These are phyloP conservation scores for Pythium dissotocum DNA, from an alignment of 352 stramenopile species.

Conservation along the genomic window DNA sequence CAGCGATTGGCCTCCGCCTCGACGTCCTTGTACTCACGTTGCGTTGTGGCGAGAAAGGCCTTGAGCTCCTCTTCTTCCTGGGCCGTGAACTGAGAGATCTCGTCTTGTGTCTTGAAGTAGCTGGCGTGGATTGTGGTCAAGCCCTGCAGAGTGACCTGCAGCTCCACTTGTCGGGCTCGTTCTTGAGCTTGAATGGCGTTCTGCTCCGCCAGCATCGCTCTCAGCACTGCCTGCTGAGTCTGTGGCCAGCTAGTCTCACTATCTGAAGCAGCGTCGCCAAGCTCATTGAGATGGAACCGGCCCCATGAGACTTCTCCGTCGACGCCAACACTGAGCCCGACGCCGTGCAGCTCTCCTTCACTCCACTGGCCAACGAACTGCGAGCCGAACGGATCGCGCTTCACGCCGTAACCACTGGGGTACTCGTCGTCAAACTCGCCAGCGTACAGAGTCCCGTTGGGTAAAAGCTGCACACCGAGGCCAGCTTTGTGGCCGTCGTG, in stretches of 20 bases:
- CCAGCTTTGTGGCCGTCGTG: conserved; percentile 7
- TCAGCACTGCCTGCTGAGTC: conserved; percentile 30
- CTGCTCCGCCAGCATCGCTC: conserved; percentile 42
- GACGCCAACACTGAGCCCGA: conserved; percentile 38
- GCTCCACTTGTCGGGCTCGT: conserved; percentile 33
- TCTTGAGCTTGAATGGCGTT: conserved; percentile 42
- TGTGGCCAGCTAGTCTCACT: background rate
- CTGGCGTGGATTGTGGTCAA: conserved; percentile 35
- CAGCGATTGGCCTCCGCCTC: conserved; percentile 32
- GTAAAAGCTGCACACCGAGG: conserved; percentile 40
- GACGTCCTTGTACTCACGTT: conserved; percentile 25
- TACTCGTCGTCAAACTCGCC: conserved; percentile 37
- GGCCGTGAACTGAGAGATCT: conserved; percentile 34
- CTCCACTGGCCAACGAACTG: conserved; percentile 49
- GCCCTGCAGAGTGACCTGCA: conserved; percentile 33
- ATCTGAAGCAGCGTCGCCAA: background rate
- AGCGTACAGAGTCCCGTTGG: conserved; percentile 42
- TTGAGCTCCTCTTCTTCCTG: conserved; percentile 32
- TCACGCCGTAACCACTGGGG: conserved; percentile 41
- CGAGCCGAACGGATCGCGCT: conserved; percentile 42
- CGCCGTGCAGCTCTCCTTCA: conserved; percentile 38
- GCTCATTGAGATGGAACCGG: conserved; percentile 31
- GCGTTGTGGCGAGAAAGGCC: conserved; percentile 35
- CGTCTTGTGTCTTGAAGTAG: conserved; percentile 28
- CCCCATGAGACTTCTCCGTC: conserved; percentile 29